These are phyloP conservation scores for Selaginella moellendorffii DNA, from an alignment of 75 land plant species.

Conservation along the genomic window DNA sequence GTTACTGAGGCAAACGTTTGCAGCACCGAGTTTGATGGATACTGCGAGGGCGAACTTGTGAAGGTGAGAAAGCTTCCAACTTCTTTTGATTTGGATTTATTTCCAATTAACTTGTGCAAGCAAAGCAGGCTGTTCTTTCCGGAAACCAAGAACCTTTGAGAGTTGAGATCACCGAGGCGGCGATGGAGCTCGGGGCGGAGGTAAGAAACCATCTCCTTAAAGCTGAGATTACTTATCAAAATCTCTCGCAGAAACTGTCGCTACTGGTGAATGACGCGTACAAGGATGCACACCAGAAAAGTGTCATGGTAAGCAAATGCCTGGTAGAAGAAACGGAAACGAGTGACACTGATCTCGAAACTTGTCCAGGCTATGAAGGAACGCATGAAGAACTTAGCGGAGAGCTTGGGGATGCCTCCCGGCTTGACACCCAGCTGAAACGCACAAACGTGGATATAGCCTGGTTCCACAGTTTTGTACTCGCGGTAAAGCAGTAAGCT, in stretches of 20 bases:
- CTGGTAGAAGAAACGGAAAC: not conserved
- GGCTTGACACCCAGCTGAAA: conserved; percentile 26
- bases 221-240: not conserved
- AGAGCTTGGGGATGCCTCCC: conserved; percentile 96
- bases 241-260: conserved; percentile 52
- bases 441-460: not conserved
- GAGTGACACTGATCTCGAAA: not conserved
- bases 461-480: not conserved
- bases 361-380: conserved; percentile 73
- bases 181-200: conserved; percentile 90
- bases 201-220: conserved; percentile 19
- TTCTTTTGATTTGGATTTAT: not conserved
- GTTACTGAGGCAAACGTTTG: too few species aligned
- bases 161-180: conserved; percentile 88
- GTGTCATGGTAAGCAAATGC: conserved; percentile 43
- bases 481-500: not conserved
- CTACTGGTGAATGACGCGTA: conserved; percentile 80
- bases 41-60: conserved; percentile 92
- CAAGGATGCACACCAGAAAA: conserved; percentile 96
- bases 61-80: conserved; percentile 35
- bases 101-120: not conserved
- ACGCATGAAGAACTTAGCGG: conserved; percentile 86
- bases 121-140: conserved; percentile 58
- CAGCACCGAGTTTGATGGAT: conserved; percentile 99
- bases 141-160: conserved; percentile 94